Evolutionary conservation across 345 rosid species (phyloP), one percentile per base, ranked within the genome.

Genomic region (Melaleuca alternifolia): DNA sequence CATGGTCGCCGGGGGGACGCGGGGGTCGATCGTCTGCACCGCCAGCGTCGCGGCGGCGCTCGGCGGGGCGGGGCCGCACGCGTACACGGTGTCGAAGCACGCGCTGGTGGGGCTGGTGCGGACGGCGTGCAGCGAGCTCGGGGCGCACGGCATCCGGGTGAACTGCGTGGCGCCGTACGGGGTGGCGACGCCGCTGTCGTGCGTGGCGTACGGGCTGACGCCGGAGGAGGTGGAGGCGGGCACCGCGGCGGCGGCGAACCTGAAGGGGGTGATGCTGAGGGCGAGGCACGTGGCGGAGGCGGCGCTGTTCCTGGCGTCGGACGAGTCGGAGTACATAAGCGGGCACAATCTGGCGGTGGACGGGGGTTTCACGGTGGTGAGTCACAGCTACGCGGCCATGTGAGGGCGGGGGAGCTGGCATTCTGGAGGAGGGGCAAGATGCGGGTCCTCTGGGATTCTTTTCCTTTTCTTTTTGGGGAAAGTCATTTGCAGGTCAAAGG

Each of bases 261-360:
- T 96, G 88, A 96, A 95, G 87, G 98, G 98, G 14, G 83, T 94
- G 23, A 92, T 90, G 75, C 86, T 96, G 89, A 96, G 94, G 91
- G 93, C 97, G 7, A 91, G 89, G 54, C 96, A 97, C 41, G 91
- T 95, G 50, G 99, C 98, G 28, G 97, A 97, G 85, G 92, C 97
- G 14, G 99, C 96, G 46, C 50, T 97, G 89, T 97, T 96, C 89
- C 91, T 97, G 48, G 99, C 98, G 30, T 95, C 97, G 1, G 98
- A 96, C 90, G 99, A 94, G 84, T 93, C 99, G 12, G 93, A 90
- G 54, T 96, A 95, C 82, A 85, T 97, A 53, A 96, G 98, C 53
- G 99, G 99, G 10, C 99, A 93, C 85, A 96, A 97, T 87, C 88
- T 96, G 91, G 95, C 90, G 3, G 94, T 96, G 88, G 98, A 96